Base-by-base conservation (phyloP, 192 early-diverging fungal genomes). In the Coemansia sp. region DNA sequence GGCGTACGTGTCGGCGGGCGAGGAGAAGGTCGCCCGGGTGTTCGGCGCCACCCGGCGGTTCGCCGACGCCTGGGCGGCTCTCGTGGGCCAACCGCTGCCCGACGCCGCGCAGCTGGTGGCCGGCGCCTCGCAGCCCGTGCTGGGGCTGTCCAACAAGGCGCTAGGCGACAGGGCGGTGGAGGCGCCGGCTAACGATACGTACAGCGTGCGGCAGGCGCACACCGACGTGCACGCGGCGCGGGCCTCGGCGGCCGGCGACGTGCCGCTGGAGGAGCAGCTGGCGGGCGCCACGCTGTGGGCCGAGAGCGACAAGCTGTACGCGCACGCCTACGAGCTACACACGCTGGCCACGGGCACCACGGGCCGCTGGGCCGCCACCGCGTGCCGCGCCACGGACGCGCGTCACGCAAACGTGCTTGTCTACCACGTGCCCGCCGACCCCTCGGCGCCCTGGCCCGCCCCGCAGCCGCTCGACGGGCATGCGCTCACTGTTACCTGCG, bases 101-200 rank as follows among this genome's bases (percentile, higher is more conserved):
- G 40, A 51, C 24, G 25, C 21, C 15, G 23, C 9, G 6, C 12
- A 37, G 10, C 64, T 86, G 48, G 86, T 93, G 7, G 64, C 87
- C 13, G 90, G 86, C 25, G 93, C 93, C 5, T 87, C 87, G 55
- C 79, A 93, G 42, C 94, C 96, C 3, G 91, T 93, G 15, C 77
- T 98, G 17, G 96, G 96, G 10, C 80, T 98, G 47, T 95, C 94
- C 9, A 98, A 98, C 75, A 97, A 97, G 76, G 96, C 96, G 1
- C 86, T 94, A 1, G 51, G 50, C 64, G 45, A 21, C 39, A 38
- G 55, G 13, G 59, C 61, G 9, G 25, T 38, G 4, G 55, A 23
- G 19, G 46, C 40, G 2, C 9, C 47, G 37, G 64, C 70, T 0
- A 77, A 85, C 19, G 86, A 86, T 48, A 84, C 82, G 14, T 84